Evolutionary conservation across 2,329 filamentous ascomycete species (phyloP).

Genomic region (Neofusicoccum ribis): DNA sequence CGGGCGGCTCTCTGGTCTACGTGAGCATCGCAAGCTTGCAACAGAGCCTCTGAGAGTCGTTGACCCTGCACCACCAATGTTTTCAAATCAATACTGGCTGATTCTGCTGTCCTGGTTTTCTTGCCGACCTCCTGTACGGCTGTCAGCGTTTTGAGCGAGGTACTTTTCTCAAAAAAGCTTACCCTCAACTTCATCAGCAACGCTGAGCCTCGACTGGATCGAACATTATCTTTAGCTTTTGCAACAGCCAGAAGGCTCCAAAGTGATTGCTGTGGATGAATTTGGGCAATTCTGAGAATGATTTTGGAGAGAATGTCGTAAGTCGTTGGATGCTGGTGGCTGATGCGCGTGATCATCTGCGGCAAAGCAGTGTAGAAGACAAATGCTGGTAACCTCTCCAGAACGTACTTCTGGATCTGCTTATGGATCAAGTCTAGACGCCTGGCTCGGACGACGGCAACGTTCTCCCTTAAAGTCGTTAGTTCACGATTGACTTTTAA

Average conservation of each 20-base stretch:
- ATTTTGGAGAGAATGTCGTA: constrained; percentile 76
- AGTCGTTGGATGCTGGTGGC: constrained; percentile 76
- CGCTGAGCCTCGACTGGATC: constrained; percentile 55
- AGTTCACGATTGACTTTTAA: neutral
- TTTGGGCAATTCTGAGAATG: constrained; percentile 79
- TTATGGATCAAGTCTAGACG: constrained; percentile 68
- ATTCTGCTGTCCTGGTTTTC: constrained; percentile 48
- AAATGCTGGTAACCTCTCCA: constrained; percentile 66
- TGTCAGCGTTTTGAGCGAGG: constrained; percentile 25
- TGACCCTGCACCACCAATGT: constrained; percentile 75
- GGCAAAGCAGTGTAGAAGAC: constrained; percentile 82
- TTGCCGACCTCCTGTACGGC: constrained; percentile 51
- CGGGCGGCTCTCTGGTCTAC: constrained; percentile 68
- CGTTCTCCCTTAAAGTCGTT: constrained; percentile 29
- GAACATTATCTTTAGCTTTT: constrained; percentile 73
- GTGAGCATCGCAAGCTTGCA: constrained; percentile 77
- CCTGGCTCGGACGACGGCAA: constrained; percentile 56
- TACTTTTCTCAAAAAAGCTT: constrained; percentile 24
- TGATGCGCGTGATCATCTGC: constrained; percentile 94
- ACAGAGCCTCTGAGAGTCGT: constrained; percentile 77
- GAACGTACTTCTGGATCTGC: constrained; percentile 77
- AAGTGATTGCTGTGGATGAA: constrained; percentile 86
- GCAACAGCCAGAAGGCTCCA: constrained; percentile 90
- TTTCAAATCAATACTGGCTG: constrained; percentile 61
- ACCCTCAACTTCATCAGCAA: constrained; percentile 45